Conservation (phyloP, 1,284 basidiomycete species). For the Gymnopus androsaceus region DNA sequence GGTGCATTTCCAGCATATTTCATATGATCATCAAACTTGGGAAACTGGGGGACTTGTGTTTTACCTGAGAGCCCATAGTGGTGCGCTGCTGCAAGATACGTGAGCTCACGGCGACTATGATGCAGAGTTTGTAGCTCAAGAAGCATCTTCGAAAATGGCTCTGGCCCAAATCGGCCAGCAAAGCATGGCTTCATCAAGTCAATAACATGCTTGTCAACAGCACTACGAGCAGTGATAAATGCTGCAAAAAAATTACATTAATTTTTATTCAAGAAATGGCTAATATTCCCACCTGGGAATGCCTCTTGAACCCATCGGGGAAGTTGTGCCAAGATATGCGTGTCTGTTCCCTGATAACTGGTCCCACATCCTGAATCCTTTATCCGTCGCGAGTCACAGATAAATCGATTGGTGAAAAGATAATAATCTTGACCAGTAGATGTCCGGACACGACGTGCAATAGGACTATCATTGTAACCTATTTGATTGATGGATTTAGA, state of each 20-base stretch:
- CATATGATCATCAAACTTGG: slow-evolving; percentile 6
- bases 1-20: slow-evolving; percentile 15
- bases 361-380: slow-evolving; percentile 15
- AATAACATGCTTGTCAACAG: slow-evolving; percentile 18
- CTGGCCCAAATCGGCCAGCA: slow-evolving; percentile 19
- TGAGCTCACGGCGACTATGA: slow-evolving; percentile 17
- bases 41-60: slow-evolving; percentile 9
- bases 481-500: neutral
- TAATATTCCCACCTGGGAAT: slow-evolving; percentile 13
- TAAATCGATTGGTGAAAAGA: slow-evolving; percentile 19
- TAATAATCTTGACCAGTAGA: slow-evolving; percentile 16
- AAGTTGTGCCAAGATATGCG: slow-evolving; percentile 16
- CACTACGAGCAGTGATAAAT: slow-evolving; percentile 16
- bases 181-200: slow-evolving; percentile 14
- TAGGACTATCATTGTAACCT: slow-evolving; percentile 20
- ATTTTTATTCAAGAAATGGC: too few species aligned
- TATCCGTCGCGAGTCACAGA: slow-evolving; percentile 14
- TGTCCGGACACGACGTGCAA: slow-evolving; percentile 18
- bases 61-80: neutral
- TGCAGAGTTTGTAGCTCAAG: slow-evolving; percentile 9
- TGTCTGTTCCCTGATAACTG: slow-evolving; percentile 15
- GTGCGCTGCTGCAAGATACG: slow-evolving; percentile 14
- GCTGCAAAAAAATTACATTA: too few species aligned
- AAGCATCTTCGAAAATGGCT: slow-evolving; percentile 19
- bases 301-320: slow-evolving; percentile 18